phyloP scores from a whole-genome alignment of 2,329 filamentous ascomycete genomes.

The Biscogniauxia marginata region DNA sequence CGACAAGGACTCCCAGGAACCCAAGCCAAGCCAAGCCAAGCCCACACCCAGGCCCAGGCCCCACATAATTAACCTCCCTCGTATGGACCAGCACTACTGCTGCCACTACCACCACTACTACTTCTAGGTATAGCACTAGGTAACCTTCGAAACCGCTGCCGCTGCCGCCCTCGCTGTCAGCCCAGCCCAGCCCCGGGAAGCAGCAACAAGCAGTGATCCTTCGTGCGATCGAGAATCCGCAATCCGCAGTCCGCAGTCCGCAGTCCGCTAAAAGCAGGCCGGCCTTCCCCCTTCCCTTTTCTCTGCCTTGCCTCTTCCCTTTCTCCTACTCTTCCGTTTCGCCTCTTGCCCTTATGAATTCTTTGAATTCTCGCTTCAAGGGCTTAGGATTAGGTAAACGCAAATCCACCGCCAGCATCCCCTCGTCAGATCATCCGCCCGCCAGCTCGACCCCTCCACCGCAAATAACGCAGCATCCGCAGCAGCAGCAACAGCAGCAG shows the following conservation, averaged over 20 bases:
- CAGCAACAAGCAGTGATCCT: constrained; percentile 10
- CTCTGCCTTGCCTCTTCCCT: constrained; percentile 20
- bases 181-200: constrained; percentile 6
- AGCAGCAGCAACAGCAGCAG: background rate
- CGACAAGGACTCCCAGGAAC: background rate
- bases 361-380: constrained; percentile 77
- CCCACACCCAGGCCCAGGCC: no score
- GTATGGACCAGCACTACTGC: background rate
- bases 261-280: constrained; percentile 14
- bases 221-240: constrained; percentile 11
- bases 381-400: constrained; percentile 80
- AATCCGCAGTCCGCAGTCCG: constrained; percentile 12
- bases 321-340: constrained; percentile 23
- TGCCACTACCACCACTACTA: background rate
- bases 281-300: constrained; percentile 20
- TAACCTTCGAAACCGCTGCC: constrained; percentile 7
- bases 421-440: constrained; percentile 44
- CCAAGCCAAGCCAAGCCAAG: background rate
- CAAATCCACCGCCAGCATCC: constrained; percentile 65
- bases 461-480: constrained; percentile 53
- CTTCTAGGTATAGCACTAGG: background rate
- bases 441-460: constrained; percentile 39
- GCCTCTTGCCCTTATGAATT: constrained; percentile 61
- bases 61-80: background rate
- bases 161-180: constrained; percentile 1